Base-by-base conservation (phyloP, 441 rosid genomes). In the Populus hybrid region DNA sequence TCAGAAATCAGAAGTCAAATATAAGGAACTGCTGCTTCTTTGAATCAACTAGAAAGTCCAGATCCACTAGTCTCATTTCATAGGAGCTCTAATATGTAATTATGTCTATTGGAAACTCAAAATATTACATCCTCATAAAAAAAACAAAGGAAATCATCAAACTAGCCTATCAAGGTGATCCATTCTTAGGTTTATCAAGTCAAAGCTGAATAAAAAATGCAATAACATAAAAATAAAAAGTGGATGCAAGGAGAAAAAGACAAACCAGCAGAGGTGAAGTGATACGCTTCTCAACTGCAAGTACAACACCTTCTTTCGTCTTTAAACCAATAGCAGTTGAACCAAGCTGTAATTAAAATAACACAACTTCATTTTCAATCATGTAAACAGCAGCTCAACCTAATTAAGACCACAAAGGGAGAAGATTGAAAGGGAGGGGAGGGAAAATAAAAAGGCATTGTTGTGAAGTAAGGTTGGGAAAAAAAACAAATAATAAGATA, bases 221-320 rank as follows among this genome's bases (percentile, higher is more conserved):
- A 66, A 28, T 65, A 66, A 0, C 2, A 32, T 10, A 72, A 5
- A 61, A 57, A 65, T 16, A 40, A 76, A 72, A 70, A 78, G 66
- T 74, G 79, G 68, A 78, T 8, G 30, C 24, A 9, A 59, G 12
- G 38, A 63, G 32, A 77, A 65, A 71, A 78, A 6, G 76, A 63
- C 81, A 73, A 69, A 96, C 97, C 99, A 96, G 91, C 68, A 93
- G 84, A 0, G 95, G 89, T 16, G 99, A 96, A 71, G 99, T 96
- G 80, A 96, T 93, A 72, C 98, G 97, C 90, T 96, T 96, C 89
- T 96, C 98, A 0, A 96, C 99, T 53, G 98, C 98, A 66, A 96
- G 98, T 65, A 96, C 99, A 74, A 96, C 99, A 34, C 99, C 99
- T 34, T 92, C 96, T 79, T 94, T 96, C 0, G 98, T 96, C 89